A percentile compares a stretch with the other conserved stretches of the same genome.
Evolutionary conservation across 2,329 filamentous ascomycete genomes (phyloP).

Genomic region (Fusarium xyrophilum): DNA sequence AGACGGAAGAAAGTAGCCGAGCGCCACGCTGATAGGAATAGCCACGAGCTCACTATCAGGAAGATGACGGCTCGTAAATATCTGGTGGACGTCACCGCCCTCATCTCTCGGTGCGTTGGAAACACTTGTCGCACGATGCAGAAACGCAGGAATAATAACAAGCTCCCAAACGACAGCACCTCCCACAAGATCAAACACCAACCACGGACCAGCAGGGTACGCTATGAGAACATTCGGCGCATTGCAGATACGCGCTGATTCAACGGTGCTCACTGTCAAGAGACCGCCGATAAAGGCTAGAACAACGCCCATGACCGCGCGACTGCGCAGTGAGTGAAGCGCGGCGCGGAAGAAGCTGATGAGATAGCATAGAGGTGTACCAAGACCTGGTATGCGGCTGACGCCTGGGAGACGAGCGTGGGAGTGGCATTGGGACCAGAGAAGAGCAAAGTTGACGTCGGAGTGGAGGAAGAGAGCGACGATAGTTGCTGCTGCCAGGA

Average conservation of each 20-base stretch:
- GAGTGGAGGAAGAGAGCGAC: slow-evolving; percentile 53
- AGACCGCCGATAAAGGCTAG: slow-evolving; percentile 56
- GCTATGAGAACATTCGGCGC: slow-evolving; percentile 47
- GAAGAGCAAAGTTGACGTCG: slow-evolving; percentile 59
- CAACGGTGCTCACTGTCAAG: slow-evolving; percentile 57
- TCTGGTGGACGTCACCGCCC: slow-evolving; percentile 23
- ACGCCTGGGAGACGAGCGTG: slow-evolving; percentile 54
- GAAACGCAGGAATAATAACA: slow-evolving; percentile 58
- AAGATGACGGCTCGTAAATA: slow-evolving; percentile 47
- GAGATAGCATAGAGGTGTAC: slow-evolving; percentile 57
- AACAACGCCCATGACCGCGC: slow-evolving; percentile 51
- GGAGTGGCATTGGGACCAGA: slow-evolving; percentile 62
- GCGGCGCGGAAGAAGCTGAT: slow-evolving; percentile 58
- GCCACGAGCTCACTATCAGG: slow-evolving; percentile 63
- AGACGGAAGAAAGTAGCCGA: slow-evolving; percentile 57
- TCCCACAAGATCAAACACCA: slow-evolving; percentile 57
- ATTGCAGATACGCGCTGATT: slow-evolving; percentile 56
- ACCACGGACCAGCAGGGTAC: slow-evolving; percentile 52
- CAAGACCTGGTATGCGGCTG: slow-evolving; percentile 54
- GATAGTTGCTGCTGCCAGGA: slow-evolving; percentile 54
- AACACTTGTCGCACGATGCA: slow-evolving; percentile 52
- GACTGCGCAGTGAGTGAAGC: slow-evolving; percentile 50
- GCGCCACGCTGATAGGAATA: slow-evolving; percentile 56
- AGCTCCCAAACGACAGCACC: slow-evolving; percentile 61
- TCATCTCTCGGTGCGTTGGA: slow-evolving; percentile 32